Conservation (phyloP, 176 grass and related monocot genomes). For the Aegilops speltoides region DNA sequence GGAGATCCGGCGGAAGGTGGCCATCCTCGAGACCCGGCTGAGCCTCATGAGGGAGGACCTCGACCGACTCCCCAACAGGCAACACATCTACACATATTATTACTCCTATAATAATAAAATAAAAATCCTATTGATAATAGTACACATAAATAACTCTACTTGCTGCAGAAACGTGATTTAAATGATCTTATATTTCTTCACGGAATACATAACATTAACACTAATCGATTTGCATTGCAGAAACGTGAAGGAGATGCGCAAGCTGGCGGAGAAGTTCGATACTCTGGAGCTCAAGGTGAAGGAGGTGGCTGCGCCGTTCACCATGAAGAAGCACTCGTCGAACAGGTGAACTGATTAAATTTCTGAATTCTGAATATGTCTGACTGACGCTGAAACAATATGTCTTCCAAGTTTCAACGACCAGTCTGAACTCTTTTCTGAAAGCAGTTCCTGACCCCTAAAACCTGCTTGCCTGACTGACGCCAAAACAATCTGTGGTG, state of each 20-base stretch:
- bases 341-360: slow-evolving; percentile 38
- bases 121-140: not conserved
- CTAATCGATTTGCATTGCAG: slow-evolving; percentile 28
- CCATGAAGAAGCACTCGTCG: slow-evolving; percentile 35
- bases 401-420: not conserved
- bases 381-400: not conserved
- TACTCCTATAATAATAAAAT: not conserved
- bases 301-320: slow-evolving; percentile 44
- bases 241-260: slow-evolving; percentile 55
- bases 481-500: not conserved
- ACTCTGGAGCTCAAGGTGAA: slow-evolving; percentile 51
- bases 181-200: no score
- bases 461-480: not conserved
- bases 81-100: slow-evolving; percentile 43
- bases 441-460: not conserved
- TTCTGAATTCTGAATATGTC: not conserved
- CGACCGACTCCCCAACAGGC: slow-evolving; percentile 46
- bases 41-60: slow-evolving; percentile 51
- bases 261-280: slow-evolving; percentile 61
- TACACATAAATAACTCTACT: not conserved
- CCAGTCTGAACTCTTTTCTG: not conserved
- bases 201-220: no score
- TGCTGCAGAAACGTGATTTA: no score
- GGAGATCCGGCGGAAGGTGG: slow-evolving; percentile 58
- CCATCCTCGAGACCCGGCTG: slow-evolving; percentile 61